Evolutionary conservation across 2,329 filamentous ascomycete species (phyloP), one percentile per base, ranked within the genome.

Genomic region (Colletotrichum orchidophilum): DNA sequence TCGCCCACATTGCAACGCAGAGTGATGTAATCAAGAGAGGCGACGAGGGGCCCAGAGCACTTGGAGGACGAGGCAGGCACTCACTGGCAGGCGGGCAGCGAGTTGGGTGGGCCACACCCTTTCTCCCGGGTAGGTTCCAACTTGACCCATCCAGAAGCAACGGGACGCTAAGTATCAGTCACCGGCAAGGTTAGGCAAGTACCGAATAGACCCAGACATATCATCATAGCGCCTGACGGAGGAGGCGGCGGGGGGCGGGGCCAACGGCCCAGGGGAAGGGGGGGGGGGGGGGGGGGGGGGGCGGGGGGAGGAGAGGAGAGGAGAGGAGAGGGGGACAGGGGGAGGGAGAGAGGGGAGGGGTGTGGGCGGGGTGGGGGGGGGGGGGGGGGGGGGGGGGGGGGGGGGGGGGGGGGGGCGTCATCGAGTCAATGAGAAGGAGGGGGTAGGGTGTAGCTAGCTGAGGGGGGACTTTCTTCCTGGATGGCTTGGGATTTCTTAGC

Each of bases 171-270:
- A 35, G 55, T 52, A 27, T 15, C 35, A 66, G 63, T 62, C 46
- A 33, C 29, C 29, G 42, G 62, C 33, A 61, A 46, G 55, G 68
- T 55, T 58, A 63, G 33, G 39, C 57, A 62, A 63, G 58, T 55
- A 52, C 58, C 63, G 63, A 61, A 35, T 62, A 39, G 42, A 29
- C 33, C 46, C 12, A 42, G 52, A 24, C 42, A 55, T n/a, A 52
- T 52, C 63, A 11, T 67, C 63, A 71, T 62, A 67, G 68, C 63
- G 55, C 55, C 49, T 63, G 68, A 53, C 53, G 39, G 63, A 53
- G n/a, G n/a, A n/a, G n/a, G n/a, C n/a, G n/a, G n/a, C n/a, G n/a
- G n/a, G n/a, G n/a, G n/a, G n/a, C n/a, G n/a, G n/a, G n/a, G n/a
- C n/a, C n/a, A n/a, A n/a, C n/a, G n/a, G n/a, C n/a, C n/a, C n/a